phyloP scores from a whole-genome alignment of 495 filamentous ascomycete genomes.

The Penicillium lagena region DNA sequence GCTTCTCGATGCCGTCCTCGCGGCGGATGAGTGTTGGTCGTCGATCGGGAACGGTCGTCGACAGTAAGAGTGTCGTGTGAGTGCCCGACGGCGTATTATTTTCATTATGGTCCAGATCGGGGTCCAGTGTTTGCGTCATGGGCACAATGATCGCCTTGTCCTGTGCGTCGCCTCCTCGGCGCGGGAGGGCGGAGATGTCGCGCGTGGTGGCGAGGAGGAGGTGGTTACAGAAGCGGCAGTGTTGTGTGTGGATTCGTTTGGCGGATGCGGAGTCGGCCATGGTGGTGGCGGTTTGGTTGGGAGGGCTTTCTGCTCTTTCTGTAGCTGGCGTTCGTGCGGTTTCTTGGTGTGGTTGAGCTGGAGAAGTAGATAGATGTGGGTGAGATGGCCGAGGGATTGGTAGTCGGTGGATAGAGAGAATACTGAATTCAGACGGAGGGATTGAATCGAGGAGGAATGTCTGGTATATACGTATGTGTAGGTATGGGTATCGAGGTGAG shows the following conservation, averaged over 20 bases:
- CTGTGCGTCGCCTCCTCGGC: constrained; percentile 28
- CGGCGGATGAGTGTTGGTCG: constrained; percentile 50
- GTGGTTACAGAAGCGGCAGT: constrained; percentile 66
- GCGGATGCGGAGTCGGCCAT: constrained; percentile 4
- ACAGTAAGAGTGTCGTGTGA: constrained; percentile 45
- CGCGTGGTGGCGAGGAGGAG: constrained; percentile 64
- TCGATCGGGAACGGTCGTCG: constrained; percentile 39
- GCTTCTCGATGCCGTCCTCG: constrained; percentile 70
- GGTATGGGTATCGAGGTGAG: no score
- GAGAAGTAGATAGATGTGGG: no score
- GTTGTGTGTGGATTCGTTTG: constrained; percentile 55
- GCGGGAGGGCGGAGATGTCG: constrained; percentile 45
- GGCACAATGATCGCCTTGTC: constrained; percentile 26
- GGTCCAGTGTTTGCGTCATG: neutral
- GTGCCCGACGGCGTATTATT: no score
- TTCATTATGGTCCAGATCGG: no score
- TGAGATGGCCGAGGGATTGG: no score
- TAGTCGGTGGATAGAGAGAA: no score
- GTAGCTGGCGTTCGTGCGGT: no score
- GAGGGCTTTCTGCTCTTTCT: constrained; percentile 1
- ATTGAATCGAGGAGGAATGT: no score
- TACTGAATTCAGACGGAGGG: no score
- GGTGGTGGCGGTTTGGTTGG: constrained; percentile 3
- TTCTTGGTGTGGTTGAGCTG: no score
- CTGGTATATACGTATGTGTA: no score